phyloP scores from a whole-genome alignment of 257 asterid genomes.

The Gynochthodes officinalis region DNA sequence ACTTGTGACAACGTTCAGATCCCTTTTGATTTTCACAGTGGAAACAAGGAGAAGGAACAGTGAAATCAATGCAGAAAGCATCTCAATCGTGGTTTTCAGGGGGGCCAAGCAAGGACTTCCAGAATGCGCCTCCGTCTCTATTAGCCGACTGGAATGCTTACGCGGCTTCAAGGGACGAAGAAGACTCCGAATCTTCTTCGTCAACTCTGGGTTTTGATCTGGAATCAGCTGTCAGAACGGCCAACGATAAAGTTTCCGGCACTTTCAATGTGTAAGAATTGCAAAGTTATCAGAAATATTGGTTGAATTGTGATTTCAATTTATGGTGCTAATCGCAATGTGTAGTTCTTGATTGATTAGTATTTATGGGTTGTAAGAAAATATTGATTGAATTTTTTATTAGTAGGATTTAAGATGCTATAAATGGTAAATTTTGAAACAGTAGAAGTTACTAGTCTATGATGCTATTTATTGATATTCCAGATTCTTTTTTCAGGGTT shows the following conservation, averaged over 20 bases:
- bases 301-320: background rate
- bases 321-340: background rate
- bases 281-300: background rate
- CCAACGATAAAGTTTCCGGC: constrained; percentile 69
- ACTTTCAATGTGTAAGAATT: constrained; percentile 70
- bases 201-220: constrained; percentile 56
- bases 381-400: too few relatives aligned
- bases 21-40: background rate
- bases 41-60: background rate
- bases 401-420: background rate
- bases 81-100: constrained; percentile 87
- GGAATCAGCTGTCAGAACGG: constrained; percentile 80
- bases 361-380: constrained; percentile 3
- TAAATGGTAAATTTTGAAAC: too few relatives aligned
- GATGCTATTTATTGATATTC: too few relatives aligned
- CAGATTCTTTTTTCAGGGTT: too few relatives aligned
- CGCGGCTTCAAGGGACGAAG: constrained; percentile 49
- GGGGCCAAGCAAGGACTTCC: constrained; percentile 64
- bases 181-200: constrained; percentile 39
- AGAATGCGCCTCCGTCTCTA: constrained; percentile 55
- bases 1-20: too few relatives aligned
- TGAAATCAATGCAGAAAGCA: constrained; percentile 52
- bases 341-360: background rate
- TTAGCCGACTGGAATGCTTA: constrained; percentile 92
- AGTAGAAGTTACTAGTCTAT: too few relatives aligned